These are phyloP conservation scores for Fusarium illudens DNA, from an alignment of 2,329 filamentous ascomycete species.

Conservation along the genomic window DNA sequence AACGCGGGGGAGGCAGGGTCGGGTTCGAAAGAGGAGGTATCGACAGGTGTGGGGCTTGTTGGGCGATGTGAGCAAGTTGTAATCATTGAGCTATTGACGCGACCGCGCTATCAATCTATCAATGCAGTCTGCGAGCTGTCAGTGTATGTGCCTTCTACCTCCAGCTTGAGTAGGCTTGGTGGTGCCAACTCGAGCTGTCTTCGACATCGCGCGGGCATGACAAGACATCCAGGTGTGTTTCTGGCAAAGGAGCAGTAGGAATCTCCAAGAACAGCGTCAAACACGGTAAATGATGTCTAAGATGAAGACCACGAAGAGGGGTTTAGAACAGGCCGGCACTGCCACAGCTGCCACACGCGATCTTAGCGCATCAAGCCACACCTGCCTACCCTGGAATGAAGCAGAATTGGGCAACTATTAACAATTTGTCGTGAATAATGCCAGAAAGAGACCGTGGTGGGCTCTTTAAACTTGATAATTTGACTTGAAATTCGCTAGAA, in stretches of 20 bases:
- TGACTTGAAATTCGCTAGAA: neutral
- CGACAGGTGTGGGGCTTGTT: accelerated
- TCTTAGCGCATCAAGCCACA: no score
- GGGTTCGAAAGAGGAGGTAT: neutral
- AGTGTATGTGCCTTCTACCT: neutral
- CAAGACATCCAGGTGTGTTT: neutral
- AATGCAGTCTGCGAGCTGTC: neutral
- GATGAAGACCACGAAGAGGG: neutral
- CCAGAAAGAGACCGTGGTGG: no score
- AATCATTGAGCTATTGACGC: neutral
- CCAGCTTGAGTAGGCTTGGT: neutral
- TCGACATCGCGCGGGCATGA: neutral
- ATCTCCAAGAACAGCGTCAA: accelerated
- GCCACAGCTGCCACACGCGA: no score
- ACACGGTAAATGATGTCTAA: accelerated
- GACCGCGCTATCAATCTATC: neutral
- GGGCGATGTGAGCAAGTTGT: neutral
- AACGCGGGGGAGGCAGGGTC: neutral
- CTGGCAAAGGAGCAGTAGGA: accelerated
- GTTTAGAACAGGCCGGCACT: no score
- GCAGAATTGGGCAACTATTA: neutral
- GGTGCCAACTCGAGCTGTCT: neutral
- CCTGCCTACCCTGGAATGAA: neutral
- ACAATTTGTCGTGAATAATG: neutral
- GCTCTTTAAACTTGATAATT: no score